Percentiles rank a stretch among this genome's conserved stretches.
Conservation (phyloP, 257 asterid species). For the Nicotiana tomentosiformis region DNA sequence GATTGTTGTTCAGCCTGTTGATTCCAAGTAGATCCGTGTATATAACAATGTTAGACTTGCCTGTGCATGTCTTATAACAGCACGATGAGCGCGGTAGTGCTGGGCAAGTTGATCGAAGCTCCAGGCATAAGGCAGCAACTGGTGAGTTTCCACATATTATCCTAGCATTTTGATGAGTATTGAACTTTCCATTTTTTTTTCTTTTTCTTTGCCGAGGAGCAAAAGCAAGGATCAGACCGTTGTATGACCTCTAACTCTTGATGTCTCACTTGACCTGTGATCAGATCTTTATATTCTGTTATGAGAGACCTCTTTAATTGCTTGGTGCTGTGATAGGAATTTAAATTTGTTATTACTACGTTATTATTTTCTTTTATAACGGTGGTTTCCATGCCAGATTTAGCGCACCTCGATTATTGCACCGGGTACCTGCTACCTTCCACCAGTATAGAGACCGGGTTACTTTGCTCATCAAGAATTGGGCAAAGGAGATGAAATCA, state of each 20-base stretch:
- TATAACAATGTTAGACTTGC: constrained; percentile 81
- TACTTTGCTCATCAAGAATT: neutral
- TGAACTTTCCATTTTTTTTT: neutral
- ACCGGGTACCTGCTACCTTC: neutral
- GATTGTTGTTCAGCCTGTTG: constrained; percentile 50
- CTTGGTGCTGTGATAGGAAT: neutral
- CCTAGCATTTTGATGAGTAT: neutral
- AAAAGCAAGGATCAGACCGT: neutral
- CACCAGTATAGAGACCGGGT: neutral
- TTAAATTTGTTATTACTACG: neutral
- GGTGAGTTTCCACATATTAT: constrained; percentile 35
- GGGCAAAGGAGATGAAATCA: too few relatives aligned
- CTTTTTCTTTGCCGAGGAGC: neutral
- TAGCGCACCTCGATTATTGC: neutral
- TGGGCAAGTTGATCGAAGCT: constrained; percentile 62
- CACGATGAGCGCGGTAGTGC: constrained; percentile 77
- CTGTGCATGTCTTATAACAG: constrained; percentile 91
- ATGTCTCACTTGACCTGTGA: neutral
- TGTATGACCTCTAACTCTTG: neutral
- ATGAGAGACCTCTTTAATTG: neutral
- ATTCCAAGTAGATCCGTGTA: constrained; percentile 45
- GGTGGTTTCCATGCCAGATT: neutral
- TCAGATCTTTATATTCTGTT: neutral
- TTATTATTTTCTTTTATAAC: neutral
- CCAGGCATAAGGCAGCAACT: constrained; percentile 38